Conservation (phyloP, 2,329 filamentous ascomycete species). For the Fusarium pseudograminearum region DNA sequence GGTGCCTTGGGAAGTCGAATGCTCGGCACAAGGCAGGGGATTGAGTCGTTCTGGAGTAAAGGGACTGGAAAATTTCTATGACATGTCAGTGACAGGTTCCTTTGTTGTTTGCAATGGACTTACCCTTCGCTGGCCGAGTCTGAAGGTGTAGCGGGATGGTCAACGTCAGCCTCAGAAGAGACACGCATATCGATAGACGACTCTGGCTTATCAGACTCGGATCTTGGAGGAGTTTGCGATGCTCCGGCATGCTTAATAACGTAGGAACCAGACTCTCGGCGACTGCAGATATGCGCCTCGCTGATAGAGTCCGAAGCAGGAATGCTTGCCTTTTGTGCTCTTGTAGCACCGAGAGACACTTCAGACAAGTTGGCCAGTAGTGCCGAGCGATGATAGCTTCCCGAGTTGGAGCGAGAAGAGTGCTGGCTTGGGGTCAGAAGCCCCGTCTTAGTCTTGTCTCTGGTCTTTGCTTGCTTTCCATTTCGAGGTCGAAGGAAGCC, state of each 20-base stretch:
- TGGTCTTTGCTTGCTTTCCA: slow-evolving; percentile 37
- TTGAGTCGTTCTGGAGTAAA: slow-evolving; percentile 36
- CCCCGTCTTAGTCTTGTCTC: slow-evolving; percentile 41
- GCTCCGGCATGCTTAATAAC: slow-evolving; percentile 29
- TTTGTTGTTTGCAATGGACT: accelerated
- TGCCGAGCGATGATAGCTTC: slow-evolving; percentile 43
- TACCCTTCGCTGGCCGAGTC: slow-evolving; percentile 26
- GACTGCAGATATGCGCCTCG: slow-evolving; percentile 17
- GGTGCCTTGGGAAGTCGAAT: slow-evolving; percentile 13
- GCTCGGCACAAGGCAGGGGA: slow-evolving; percentile 18
- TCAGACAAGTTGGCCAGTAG: slow-evolving; percentile 32
- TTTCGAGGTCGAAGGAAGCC: slow-evolving; percentile 59
- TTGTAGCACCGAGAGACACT: slow-evolving; percentile 20
- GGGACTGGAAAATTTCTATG: slow-evolving; percentile 25
- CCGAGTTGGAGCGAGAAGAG: slow-evolving; percentile 46
- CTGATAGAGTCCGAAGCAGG: slow-evolving; percentile 4
- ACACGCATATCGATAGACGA: slow-evolving; percentile 32
- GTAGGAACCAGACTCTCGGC: slow-evolving; percentile 27
- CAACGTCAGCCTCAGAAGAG: slow-evolving; percentile 34
- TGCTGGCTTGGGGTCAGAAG: slow-evolving; percentile 44
- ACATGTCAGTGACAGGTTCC: slow-evolving; percentile 5
- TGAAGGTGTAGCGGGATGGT: slow-evolving; percentile 32
- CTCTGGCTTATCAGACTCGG: slow-evolving; percentile 23
- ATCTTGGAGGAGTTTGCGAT: slow-evolving; percentile 11
- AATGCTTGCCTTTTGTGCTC: not conserved